These are phyloP conservation scores for Chalciporus chontae DNA, from an alignment of 768 basidiomycete species.

Conservation along the genomic window DNA sequence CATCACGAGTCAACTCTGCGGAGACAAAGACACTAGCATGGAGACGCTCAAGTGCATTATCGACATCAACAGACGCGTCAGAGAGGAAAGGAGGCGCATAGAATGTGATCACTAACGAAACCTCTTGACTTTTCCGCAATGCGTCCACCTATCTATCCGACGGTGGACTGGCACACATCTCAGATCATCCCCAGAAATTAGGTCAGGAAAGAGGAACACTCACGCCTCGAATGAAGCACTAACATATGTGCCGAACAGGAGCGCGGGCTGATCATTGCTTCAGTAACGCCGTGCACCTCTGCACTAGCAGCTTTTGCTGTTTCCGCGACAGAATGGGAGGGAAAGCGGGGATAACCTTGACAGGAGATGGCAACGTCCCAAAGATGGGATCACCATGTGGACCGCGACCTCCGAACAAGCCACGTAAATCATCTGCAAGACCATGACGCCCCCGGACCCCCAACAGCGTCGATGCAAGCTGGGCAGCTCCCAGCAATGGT, in stretches of 20 bases:
- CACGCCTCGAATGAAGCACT: constrained; percentile 41
- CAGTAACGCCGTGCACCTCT: constrained; percentile 40
- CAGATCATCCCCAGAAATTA: neutral
- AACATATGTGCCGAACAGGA: constrained; percentile 40
- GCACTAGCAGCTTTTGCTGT: constrained; percentile 43
- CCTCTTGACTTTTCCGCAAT: constrained; percentile 35
- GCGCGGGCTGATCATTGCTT: constrained; percentile 39
- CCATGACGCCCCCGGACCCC: constrained; percentile 44
- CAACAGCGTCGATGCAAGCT: constrained; percentile 41
- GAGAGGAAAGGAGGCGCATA: neutral
- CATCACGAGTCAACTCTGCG: neutral
- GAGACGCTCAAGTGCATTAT: constrained; percentile 40
- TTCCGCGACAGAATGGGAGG: constrained; percentile 1
- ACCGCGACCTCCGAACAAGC: constrained; percentile 44
- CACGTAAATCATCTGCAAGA: constrained; percentile 42
- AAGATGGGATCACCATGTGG: constrained; percentile 42
- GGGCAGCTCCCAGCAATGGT: constrained; percentile 30
- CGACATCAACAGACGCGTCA: constrained; percentile 32
- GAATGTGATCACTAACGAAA: constrained; percentile 33
- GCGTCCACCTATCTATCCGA: constrained; percentile 38
- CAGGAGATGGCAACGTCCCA: neutral
- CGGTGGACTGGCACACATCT: constrained; percentile 33
- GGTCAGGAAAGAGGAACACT: constrained; percentile 10
- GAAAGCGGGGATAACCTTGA: constrained; percentile 1
- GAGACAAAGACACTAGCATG: constrained; percentile 32